phyloP scores from a whole-genome alignment of 1,284 basidiomycete genomes.

The Megacollybia platyphylla region DNA sequence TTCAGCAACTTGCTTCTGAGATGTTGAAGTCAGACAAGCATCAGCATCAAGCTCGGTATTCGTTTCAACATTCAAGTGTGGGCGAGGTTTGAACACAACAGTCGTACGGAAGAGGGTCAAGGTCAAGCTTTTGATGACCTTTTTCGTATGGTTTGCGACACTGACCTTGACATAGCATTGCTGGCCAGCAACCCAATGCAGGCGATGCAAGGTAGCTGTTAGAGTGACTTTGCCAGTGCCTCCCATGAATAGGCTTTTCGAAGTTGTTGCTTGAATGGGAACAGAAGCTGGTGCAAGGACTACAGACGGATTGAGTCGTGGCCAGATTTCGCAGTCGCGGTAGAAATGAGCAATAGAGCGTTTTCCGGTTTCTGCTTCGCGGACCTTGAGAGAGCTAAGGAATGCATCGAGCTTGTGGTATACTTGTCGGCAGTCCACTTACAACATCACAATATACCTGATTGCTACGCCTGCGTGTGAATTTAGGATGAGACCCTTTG shows the following conservation, averaged over 20 bases:
- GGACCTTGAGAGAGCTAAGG: conserved; percentile 67
- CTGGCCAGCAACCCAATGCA: conserved; percentile 82
- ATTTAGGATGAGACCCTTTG: conserved; percentile 57
- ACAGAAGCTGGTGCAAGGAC: conserved; percentile 52
- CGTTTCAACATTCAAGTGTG: conserved; percentile 25
- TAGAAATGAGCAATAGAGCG: conserved; percentile 90
- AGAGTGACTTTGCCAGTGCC: conserved; percentile 62
- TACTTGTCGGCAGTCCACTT: conserved; percentile 16
- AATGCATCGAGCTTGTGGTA: conserved; percentile 5
- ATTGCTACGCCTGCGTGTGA: conserved; percentile 52
- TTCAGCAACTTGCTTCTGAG: conserved; percentile 55
- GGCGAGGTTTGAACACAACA: conserved; percentile 52
- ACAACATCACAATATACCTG: conserved; percentile 79
- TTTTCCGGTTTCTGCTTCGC: conserved; percentile 45
- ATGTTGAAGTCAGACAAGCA: conserved; percentile 47
- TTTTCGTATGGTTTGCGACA: conserved; percentile 67
- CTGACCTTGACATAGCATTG: conserved; percentile 61
- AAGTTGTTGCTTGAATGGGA: conserved; percentile 49
- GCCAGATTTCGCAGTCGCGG: conserved; percentile 75
- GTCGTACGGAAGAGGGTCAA: conserved; percentile 65
- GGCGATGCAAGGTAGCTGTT: conserved; percentile 62
- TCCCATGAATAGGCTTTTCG: conserved; percentile 51
- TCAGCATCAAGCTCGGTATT: conserved; percentile 27
- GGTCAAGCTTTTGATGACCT: conserved; percentile 56
- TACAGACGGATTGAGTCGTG: conserved; percentile 56